phyloP scores from a whole-genome alignment of 2,329 filamentous ascomycete species.

The Aspergillus intermedius region DNA sequence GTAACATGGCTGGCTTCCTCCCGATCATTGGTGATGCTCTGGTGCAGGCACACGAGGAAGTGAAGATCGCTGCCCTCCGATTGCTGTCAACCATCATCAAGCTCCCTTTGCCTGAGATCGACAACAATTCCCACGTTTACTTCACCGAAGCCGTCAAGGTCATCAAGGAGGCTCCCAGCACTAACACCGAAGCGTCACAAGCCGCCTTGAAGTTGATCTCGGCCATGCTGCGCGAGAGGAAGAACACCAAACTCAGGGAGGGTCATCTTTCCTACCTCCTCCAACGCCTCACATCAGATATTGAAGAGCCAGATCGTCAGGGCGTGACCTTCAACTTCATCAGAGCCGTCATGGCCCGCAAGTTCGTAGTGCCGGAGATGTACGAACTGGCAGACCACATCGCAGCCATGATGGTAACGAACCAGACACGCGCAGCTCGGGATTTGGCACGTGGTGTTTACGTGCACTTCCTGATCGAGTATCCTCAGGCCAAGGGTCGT shows the following conservation, averaged over 20 bases:
- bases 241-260: slow-evolving; percentile 69
- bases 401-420: slow-evolving; percentile 89
- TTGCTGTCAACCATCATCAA: slow-evolving; percentile 80
- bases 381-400: slow-evolving; percentile 90
- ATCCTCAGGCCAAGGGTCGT: slow-evolving; percentile 82
- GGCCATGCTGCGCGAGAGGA: slow-evolving; percentile 73
- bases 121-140: slow-evolving; percentile 68
- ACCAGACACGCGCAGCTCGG: slow-evolving; percentile 80
- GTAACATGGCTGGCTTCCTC: slow-evolving; percentile 77
- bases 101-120: slow-evolving; percentile 66
- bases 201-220: slow-evolving; percentile 83
- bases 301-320: slow-evolving; percentile 87
- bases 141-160: slow-evolving; percentile 76
- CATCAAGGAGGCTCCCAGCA: slow-evolving; percentile 69
- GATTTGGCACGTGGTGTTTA: slow-evolving; percentile 85
- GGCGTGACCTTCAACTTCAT: slow-evolving; percentile 94
- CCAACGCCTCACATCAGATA: slow-evolving; percentile 72
- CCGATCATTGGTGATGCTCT: slow-evolving; percentile 84
- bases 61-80: slow-evolving; percentile 80
- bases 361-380: slow-evolving; percentile 75
- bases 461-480: slow-evolving; percentile 89
- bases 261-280: slow-evolving; percentile 76
- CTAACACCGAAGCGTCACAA: slow-evolving; percentile 76
- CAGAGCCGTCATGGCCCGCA: slow-evolving; percentile 76
- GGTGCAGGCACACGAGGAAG: slow-evolving; percentile 78